Percentiles rank a stretch among this genome's conserved stretches.
These are phyloP conservation scores for Acanthamoeba quina DNA, from an alignment of 208 protist species.

Conservation along the genomic window DNA sequence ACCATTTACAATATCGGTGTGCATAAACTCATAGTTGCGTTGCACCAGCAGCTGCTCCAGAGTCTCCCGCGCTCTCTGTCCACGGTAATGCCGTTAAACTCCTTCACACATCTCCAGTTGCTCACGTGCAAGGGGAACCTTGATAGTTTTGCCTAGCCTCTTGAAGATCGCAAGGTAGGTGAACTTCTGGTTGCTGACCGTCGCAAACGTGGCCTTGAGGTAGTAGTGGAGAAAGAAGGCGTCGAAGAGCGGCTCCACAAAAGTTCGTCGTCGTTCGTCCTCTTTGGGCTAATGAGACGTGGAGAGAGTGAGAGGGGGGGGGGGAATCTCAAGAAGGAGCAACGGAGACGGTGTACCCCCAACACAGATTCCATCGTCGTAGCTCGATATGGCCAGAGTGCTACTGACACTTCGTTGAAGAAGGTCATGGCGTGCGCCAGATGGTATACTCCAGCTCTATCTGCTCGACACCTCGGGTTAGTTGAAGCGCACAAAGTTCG, in stretches of 20 bases:
- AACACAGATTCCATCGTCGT: constrained; percentile 17
- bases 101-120: background rate
- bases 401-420: background rate
- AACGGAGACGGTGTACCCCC: background rate
- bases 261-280: background rate
- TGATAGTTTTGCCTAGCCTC: background rate
- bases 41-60: background rate
- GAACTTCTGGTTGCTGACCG: constrained; percentile 5
- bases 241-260: constrained; percentile 1
- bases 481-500: background rate
- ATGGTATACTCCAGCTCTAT: constrained; percentile 6
- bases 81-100: too few relatives aligned
- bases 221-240: constrained; percentile 59
- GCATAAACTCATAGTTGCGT: background rate
- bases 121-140: background rate
- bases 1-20: background rate
- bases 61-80: background rate
- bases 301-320: too few relatives aligned
- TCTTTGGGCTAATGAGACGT: background rate
- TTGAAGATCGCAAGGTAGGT: background rate
- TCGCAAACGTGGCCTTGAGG: background rate
- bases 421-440: constrained; percentile 26
- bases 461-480: background rate
- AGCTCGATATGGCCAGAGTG: constrained; percentile 11
- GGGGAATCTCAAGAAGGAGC: too few relatives aligned